Conservation (phyloP, 2,329 filamentous ascomycete genomes). For the Verticillium nubilum region DNA sequence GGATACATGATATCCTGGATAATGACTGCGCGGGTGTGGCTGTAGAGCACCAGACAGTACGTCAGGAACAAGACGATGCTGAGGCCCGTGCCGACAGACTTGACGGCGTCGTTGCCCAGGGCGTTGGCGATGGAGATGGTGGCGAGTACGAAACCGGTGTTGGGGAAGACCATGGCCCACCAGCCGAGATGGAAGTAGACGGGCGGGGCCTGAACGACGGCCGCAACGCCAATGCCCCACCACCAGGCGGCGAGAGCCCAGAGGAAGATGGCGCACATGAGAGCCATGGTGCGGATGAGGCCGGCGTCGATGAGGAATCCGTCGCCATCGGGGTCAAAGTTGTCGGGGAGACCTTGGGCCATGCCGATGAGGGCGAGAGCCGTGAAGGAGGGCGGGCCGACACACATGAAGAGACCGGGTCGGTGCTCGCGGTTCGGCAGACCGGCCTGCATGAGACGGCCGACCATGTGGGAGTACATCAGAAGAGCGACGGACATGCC, state of each 20-base stretch:
- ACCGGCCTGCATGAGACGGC: constrained; percentile 62
- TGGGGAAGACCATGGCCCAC: constrained; percentile 61
- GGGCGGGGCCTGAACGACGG: constrained; percentile 29
- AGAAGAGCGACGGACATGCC: constrained; percentile 63
- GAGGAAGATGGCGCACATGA: constrained; percentile 49
- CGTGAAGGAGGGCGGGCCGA: constrained; percentile 70
- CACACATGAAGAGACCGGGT: constrained; percentile 69
- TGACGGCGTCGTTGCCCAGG: constrained; percentile 36
- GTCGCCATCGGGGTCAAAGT: constrained; percentile 35
- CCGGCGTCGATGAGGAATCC: constrained; percentile 34
- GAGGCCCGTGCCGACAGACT: constrained; percentile 45
- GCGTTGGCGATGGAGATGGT: constrained; percentile 49
- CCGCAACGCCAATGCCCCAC: constrained; percentile 37
- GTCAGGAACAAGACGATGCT: constrained; percentile 36
- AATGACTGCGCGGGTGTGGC: constrained; percentile 40
- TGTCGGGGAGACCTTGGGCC: constrained; percentile 47
- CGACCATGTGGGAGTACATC: constrained; percentile 70
- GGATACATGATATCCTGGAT: constrained; percentile 52
- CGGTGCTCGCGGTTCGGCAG: constrained; percentile 59
- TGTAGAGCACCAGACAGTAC: constrained; percentile 38
- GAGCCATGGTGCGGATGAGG: constrained; percentile 38
- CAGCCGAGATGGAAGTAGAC: constrained; percentile 54
- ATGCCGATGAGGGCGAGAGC: constrained; percentile 65
- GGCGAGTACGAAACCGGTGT: constrained; percentile 53
- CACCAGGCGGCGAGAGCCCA: constrained; percentile 60